Percentiles rank a stretch among this genome's conserved stretches.
Conservation (phyloP, 768 basidiomycete genomes). For the Naganishia kalamii region DNA sequence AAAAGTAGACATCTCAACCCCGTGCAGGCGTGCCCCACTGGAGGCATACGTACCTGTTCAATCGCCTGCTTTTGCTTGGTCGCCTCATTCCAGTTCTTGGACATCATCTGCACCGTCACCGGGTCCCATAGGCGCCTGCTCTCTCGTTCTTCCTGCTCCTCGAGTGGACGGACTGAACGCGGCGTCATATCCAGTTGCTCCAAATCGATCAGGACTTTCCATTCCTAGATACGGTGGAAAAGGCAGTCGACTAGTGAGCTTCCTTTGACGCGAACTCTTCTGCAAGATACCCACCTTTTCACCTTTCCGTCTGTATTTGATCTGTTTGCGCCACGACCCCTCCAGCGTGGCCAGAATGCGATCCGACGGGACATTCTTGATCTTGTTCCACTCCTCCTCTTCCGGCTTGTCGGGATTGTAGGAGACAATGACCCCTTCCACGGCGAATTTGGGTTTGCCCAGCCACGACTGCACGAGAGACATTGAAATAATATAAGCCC, state of each 20-base stretch:
- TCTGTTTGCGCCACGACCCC: slow-evolving; percentile 75
- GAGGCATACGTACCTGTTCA: slow-evolving; percentile 58
- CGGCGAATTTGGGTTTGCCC: slow-evolving; percentile 71
- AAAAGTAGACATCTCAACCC: neutral
- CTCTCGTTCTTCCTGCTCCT: slow-evolving; percentile 70
- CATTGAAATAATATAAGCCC: too few relatives aligned
- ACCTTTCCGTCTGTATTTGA: slow-evolving; percentile 63
- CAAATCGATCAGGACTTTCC: slow-evolving; percentile 68
- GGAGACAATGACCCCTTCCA: slow-evolving; percentile 84
- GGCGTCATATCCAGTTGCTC: slow-evolving; percentile 64
- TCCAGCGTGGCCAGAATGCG: slow-evolving; percentile 74
- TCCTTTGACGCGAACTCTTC: neutral
- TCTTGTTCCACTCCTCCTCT: slow-evolving; percentile 48
- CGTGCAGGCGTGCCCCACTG: neutral
- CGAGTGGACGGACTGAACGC: slow-evolving; percentile 75
- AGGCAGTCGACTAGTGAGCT: neutral
- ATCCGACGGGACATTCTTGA: slow-evolving; percentile 80
- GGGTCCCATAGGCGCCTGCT: slow-evolving; percentile 79
- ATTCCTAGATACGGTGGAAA: slow-evolving; percentile 50
- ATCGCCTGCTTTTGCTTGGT: slow-evolving; percentile 84
- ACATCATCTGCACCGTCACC: slow-evolving; percentile 63
- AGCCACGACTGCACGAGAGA: slow-evolving; percentile 72
- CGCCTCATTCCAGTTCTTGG: slow-evolving; percentile 84
- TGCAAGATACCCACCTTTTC: slow-evolving; percentile 43
- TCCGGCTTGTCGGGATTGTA: slow-evolving; percentile 59